Evolutionary conservation across 805 yeast genomes (phyloP).

Genomic region (Candida michaelii): DNA sequence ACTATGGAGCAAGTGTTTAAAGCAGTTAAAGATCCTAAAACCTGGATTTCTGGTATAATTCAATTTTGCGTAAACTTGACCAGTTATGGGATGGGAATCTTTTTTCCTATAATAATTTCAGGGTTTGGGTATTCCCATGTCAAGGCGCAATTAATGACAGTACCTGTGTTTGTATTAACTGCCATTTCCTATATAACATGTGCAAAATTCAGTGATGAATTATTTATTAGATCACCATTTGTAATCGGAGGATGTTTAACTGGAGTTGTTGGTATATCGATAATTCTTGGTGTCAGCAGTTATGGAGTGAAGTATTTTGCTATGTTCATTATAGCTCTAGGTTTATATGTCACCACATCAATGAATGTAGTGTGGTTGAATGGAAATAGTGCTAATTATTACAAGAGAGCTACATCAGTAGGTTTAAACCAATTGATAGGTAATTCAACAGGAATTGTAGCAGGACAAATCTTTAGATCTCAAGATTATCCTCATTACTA

Average conservation of each 20-base stretch:
- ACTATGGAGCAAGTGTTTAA: constrained; percentile 16
- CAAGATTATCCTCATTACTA: constrained; percentile 37
- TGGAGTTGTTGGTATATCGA: constrained; percentile 28
- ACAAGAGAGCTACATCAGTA: constrained; percentile 41
- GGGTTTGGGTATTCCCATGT: constrained; percentile 27
- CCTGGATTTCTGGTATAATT: constrained; percentile 32
- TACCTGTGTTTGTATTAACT: constrained; percentile 39
- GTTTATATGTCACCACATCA: constrained; percentile 38
- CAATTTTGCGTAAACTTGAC: constrained; percentile 46
- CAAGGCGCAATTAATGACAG: constrained; percentile 39
- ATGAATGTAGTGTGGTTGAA: constrained; percentile 45
- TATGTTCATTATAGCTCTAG: constrained; percentile 32
- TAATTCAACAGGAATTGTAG: constrained; percentile 39
- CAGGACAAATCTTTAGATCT: constrained; percentile 27
- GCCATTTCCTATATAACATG: constrained; percentile 24
- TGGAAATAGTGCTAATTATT: constrained; percentile 41
- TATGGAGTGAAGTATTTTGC: constrained; percentile 38
- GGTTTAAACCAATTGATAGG: constrained; percentile 26
- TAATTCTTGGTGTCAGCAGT: constrained; percentile 26
- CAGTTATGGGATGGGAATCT: constrained; percentile 38
- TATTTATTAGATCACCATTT: constrained; percentile 30
- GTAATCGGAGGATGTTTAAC: constrained; percentile 21
- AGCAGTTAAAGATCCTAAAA: constrained; percentile 19
- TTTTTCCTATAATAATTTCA: constrained; percentile 39
- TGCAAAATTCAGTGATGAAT: constrained; percentile 28